Base-by-base conservation (phyloP, 306 rosid genomes). In the Echinosophora koreensis region DNA sequence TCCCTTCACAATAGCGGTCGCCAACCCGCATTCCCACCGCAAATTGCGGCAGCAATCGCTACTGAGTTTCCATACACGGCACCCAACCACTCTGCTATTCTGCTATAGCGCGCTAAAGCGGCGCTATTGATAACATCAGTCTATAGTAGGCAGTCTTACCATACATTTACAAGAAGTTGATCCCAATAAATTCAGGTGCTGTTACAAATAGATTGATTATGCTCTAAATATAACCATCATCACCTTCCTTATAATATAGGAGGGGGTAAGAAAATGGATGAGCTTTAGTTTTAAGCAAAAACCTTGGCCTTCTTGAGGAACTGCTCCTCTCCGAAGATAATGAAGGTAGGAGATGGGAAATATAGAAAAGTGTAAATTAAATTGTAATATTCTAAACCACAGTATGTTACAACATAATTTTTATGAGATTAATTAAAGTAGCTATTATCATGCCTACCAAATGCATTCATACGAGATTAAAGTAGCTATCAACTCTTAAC, bases 231-330 rank as follows among this genome's bases (percentile, higher is more conserved):
- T 61, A 57, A 18, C 27, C 55, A 60, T 51, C 16, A 10, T 4
- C 70, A 44, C 32, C 50, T 6, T 17, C 42, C 56, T 57, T 38
- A 28, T 49, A 18, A 47, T 38, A 49, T 76, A 60, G 59, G 15
- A 67, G 38, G 41, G 8, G 32, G 6, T n/a, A 77, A 51, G 75
- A 62, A 54, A 76, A 56, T 51, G 65, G 16, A 17, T 7, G 22
- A 66, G 34, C 52, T 77, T 77, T 81, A 64, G 79, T 74, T 61
- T 67, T 28, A 44, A 77, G 73, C 34, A 65, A 57, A 55, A 64
- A 16, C 17, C 42, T 15, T 11, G 17, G 38, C 56, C 47, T 49
- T 66, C 64, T 71, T 76, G 66, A 54, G 66, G 55, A 67, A 49
- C 7, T 22, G 14, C 16, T 50, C 28, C 65, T 76, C 66, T 38